A percentile compares a stretch with the other conserved stretches of the same genome.
Conservation (phyloP, 2,329 filamentous ascomycete genomes). For the Exophiala spinifera region DNA sequence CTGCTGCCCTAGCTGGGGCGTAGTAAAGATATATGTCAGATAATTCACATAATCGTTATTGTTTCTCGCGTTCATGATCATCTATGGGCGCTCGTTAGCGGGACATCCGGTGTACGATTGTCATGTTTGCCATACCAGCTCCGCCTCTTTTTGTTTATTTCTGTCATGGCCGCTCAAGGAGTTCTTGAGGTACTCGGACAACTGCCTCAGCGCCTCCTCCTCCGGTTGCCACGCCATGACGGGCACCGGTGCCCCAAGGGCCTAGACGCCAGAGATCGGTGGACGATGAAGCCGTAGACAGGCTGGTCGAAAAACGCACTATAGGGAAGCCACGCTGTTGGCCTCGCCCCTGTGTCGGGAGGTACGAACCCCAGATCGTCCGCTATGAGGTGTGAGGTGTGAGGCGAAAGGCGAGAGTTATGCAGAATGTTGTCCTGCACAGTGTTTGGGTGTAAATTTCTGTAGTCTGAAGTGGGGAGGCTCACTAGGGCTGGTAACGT, state of each 20-base stretch:
- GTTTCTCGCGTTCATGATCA: conserved; percentile 83
- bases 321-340: no score
- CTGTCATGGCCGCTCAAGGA: conserved; percentile 83
- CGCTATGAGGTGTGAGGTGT: no score
- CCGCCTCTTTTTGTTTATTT: conserved; percentile 80
- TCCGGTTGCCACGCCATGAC: conserved; percentile 91
- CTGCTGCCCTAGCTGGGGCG: conserved; percentile 55
- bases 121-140: conserved; percentile 61
- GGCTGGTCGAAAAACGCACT: background rate
- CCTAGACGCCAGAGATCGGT: conserved; percentile 6
- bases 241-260: conserved; percentile 23
- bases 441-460: background rate
- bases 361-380: no score
- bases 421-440: no score
- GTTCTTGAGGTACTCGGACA: conserved; percentile 84
- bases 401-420: no score
- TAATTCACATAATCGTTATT: conserved; percentile 98
- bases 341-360: background rate
- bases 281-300: conserved; percentile 2
- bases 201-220: conserved; percentile 81
- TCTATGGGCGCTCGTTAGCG: conserved; percentile 52
- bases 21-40: conserved; percentile 84
- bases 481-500: background rate
- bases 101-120: background rate
- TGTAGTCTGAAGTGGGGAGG: background rate